Evolutionary conservation across 176 grass and related monocot species (phyloP).

Genomic region (Stipa capillata): DNA sequence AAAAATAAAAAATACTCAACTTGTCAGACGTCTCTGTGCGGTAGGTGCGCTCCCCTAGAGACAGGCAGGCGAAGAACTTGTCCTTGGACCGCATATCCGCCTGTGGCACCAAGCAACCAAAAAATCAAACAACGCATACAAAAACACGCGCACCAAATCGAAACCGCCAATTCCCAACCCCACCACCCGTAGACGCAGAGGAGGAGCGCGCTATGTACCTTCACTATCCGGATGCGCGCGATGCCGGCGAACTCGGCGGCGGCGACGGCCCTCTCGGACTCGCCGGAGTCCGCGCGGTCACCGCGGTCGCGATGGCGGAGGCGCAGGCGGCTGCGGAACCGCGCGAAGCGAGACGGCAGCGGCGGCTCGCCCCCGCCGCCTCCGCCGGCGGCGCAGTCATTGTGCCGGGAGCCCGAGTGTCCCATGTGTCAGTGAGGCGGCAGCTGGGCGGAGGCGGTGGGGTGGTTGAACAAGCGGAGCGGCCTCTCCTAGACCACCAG

Average conservation of each 20-base stretch:
- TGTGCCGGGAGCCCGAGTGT: slow-evolving; percentile 34
- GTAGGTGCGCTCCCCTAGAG: slow-evolving; percentile 84
- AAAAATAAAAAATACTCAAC: slow-evolving; percentile 26
- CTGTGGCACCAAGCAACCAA: slow-evolving; percentile 14
- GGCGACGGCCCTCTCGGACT: slow-evolving; percentile 7
- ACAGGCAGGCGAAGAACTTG: slow-evolving; percentile 90
- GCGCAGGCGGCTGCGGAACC: slow-evolving; percentile 63
- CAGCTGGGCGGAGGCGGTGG: background rate
- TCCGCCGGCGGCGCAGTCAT: slow-evolving; percentile 14
- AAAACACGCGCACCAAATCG: background rate
- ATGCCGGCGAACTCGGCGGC: slow-evolving; percentile 81
- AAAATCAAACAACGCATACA: background rate
- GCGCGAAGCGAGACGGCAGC: slow-evolving; percentile 60
- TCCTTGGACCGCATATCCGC: slow-evolving; percentile 95
- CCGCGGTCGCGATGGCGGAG: slow-evolving; percentile 23
- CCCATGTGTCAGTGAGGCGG: slow-evolving; percentile 31
- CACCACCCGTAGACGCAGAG: background rate
- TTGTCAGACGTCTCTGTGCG: slow-evolving; percentile 76
- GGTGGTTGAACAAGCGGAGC: background rate
- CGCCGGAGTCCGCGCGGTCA: background rate
- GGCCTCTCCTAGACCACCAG: too few species aligned
- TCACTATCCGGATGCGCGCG: slow-evolving; percentile 65
- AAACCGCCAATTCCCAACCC: background rate
- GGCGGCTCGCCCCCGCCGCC: background rate
- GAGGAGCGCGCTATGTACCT: slow-evolving; percentile 2